Base-by-base conservation (phyloP, 2,329 filamentous ascomycete species). In the Trichothecium sympodiale region DNA sequence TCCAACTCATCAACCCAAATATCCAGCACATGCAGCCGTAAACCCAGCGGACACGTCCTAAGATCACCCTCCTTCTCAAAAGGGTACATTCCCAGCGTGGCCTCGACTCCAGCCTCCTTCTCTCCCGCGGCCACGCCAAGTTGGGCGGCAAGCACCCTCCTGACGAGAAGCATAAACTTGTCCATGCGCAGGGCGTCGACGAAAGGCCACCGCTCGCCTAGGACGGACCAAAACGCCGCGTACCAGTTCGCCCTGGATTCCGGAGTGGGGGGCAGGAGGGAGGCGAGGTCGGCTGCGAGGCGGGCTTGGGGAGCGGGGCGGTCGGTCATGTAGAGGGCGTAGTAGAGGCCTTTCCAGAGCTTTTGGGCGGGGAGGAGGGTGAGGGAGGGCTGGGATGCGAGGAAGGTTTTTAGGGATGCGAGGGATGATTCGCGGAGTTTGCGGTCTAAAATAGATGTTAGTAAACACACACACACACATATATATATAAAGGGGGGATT, bases 341-440 rank as follows among this genome's bases (percentile, higher is more conserved):
- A 95, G 67, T 91, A 95, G 15, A 96, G 74, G 5, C 87, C 89
- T 55, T 93, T 94, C 86, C 87, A 94, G 45, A 96, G 73, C 64
- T 94, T 94, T 41, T 89, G 67, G 34, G 85, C 67, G 44, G 94
- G 87, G 45, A 82, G 57, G 29, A 74, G 64, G 14, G 74, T 63
- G 41, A 95, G 74, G 36, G 59, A 50, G 27, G 64, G 56, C 29
- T 73, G 70, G 41, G 74, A 68, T 42, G 74, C 70, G 54, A 96
- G 80, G 66, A 84, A 95, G 34, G 76, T 71, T 45, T 78, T 76
- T 18, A 96, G 77, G 33, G 82, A 84, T 36, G 72, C 64, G 55
- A 95, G 72, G 37, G 87, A 83, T 43, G 81, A 71, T 54, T 82
- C 83, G 53, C 86, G 83, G 38, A 75, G 76, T 59, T 78, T 79